Evolutionary conservation across 164 flowering plant species (phyloP).

Genomic region (Nymphaea colorata): DNA sequence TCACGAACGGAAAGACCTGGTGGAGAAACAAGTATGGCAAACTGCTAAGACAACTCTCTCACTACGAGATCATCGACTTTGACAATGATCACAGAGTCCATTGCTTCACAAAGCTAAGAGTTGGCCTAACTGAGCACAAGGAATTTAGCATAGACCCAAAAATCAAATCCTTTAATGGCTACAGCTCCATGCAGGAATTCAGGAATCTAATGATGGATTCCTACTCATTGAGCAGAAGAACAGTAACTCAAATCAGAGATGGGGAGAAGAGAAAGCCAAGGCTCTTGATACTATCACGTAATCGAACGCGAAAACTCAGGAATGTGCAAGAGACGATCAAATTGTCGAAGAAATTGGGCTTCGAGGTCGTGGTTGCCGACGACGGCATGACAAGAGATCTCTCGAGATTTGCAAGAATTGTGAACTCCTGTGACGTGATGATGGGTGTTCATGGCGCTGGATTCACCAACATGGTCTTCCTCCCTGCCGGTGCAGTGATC

Average conservation of each 20-base stretch:
- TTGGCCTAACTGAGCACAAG: slow-evolving; percentile 19
- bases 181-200: slow-evolving; percentile 12
- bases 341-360: slow-evolving; percentile 15
- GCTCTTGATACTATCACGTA: slow-evolving; percentile 18
- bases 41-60: slow-evolving; percentile 12
- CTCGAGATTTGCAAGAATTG: slow-evolving; percentile 1
- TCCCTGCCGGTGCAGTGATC: slow-evolving; percentile 17
- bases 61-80: slow-evolving; percentile 11
- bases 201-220: slow-evolving; percentile 11
- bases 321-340: slow-evolving; percentile 7
- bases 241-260: not conserved
- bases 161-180: slow-evolving; percentile 3
- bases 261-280: slow-evolving; percentile 10
- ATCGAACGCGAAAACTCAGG: slow-evolving; percentile 4
- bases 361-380: slow-evolving; percentile 12
- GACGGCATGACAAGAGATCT: not conserved
- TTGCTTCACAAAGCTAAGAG: slow-evolving; percentile 16
- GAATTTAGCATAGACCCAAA: slow-evolving; percentile 11
- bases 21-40: slow-evolving; percentile 13
- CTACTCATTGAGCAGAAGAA: slow-evolving; percentile 9
- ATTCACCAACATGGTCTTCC: slow-evolving; percentile 23
- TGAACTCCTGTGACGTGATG: slow-evolving; percentile 24
- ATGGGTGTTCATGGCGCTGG: slow-evolving; percentile 42
- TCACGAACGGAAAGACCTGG: slow-evolving; percentile 6
- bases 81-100: slow-evolving; percentile 6